Evolutionary conservation across 2,329 filamentous ascomycete species (phyloP), one percentile per base, ranked within the genome.

Genomic region (Alternaria arbusti): DNA sequence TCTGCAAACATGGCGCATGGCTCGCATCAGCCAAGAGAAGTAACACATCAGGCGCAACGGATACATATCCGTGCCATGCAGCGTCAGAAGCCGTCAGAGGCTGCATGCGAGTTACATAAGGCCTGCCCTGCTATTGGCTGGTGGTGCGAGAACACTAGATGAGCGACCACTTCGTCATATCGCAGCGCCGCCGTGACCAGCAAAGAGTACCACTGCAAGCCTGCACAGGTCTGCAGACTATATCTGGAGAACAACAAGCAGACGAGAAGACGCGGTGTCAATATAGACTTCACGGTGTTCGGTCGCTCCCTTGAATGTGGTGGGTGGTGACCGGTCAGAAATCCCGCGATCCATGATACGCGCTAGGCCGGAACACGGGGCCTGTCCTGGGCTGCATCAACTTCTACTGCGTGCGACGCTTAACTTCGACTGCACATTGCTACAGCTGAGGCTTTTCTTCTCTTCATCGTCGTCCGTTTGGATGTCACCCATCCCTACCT

Each of bases 401-500:
- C 60, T 62, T 66, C 45, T 56, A 47, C 57, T 59, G 36, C 36
- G 36, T 17, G 15, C 36, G 36, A 40, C 36, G 36, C 36, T 40
- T 40, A 40, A 40, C 36, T 40, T 40, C 17, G 30, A 50, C 64
- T 66, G 56, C 63, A 65, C 63, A 59, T 56, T 65, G 66, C 66
- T 61, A 49, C 47, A 60, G 54, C 69, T 70, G 67, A 69, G 70
- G 69, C 54, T 45, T 61, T 40, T 66, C 64, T 66, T 70, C 69
- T 71, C 58, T 62, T 30, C 57, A 60, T 60, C 60, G 50, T 65
- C 69, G 64, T 65, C 70, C 67, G 66, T 65, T 77, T 78, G 74
- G 68, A 78, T 78, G 76, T 65, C 67, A 69, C 64, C 70, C 68
- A 63, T 70, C 67, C 65, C 65, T 58, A 65, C 54, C 59, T 54